These are phyloP conservation scores for Ceratobasidium sp. DNA, from an alignment of 1,284 basidiomycete species.

Conservation along the genomic window DNA sequence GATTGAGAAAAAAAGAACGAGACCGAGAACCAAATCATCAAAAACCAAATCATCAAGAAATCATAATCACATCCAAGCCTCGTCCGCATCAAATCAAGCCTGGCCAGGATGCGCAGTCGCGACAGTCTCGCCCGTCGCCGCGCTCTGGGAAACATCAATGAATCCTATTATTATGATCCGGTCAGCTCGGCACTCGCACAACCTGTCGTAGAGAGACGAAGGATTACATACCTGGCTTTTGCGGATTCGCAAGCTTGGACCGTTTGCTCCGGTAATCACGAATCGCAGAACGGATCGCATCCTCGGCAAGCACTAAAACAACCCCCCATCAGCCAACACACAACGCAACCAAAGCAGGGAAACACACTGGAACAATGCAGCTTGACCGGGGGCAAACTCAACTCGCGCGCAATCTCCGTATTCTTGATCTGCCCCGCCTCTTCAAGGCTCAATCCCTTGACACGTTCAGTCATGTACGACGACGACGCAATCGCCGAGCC, in stretches of 20 bases:
- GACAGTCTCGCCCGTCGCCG: slow-evolving; percentile 73
- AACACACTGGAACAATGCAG: slow-evolving; percentile 86
- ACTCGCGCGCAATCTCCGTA: slow-evolving; percentile 98
- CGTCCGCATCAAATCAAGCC: slow-evolving; percentile 14
- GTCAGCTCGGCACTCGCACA: neutral
- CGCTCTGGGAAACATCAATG: slow-evolving; percentile 81
- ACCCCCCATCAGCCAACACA: slow-evolving; percentile 48
- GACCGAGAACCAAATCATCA: neutral
- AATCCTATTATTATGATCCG: slow-evolving; percentile 61
- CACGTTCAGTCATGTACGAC: slow-evolving; percentile 98
- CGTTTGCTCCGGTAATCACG: slow-evolving; percentile 91
- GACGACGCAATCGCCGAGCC: slow-evolving; percentile 98
- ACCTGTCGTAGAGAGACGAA: neutral
- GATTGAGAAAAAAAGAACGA: slow-evolving; percentile 6
- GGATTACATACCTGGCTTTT: slow-evolving; percentile 57
- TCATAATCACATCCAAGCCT: neutral
- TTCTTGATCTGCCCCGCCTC: slow-evolving; percentile 98
- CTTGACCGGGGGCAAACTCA: slow-evolving; percentile 97
- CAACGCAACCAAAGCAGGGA: slow-evolving; percentile 59
- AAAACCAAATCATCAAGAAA: neutral
- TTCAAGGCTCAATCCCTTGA: slow-evolving; percentile 94
- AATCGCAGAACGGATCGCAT: slow-evolving; percentile 96
- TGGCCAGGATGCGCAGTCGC: slow-evolving; percentile 71
- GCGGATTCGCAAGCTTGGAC: slow-evolving; percentile 64
- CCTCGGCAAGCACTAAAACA: slow-evolving; percentile 91